Evolutionary conservation across 306 rosid species (phyloP), one percentile per base, ranked within the genome.

Genomic region (Prunus padus): DNA sequence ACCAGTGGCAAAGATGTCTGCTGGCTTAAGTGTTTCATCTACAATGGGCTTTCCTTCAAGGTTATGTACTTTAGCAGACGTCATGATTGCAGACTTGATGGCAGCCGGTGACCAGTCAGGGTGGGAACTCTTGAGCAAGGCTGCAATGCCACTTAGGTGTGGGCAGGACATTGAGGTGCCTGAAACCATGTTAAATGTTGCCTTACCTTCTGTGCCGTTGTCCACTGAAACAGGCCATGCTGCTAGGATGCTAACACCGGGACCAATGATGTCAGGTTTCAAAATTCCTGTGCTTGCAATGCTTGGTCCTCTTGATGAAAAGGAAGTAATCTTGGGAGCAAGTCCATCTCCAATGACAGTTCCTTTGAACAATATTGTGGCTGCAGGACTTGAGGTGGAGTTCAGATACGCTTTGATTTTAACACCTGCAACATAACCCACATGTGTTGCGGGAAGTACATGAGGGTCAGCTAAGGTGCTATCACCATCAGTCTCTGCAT

Each of bases 241-340:
- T 0, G 87, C 91, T 25, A 89, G 64, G 61, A 89, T 89, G 86
- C 60, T 84, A 5, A 85, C 81, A 16, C 94, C 89, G 0, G 88
- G 89, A 5, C 89, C 94, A n/a, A 85, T 64, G 12, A 89, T 89
- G 77, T 87, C 87, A 0, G 91, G 94, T 56, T 89, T 89, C 12
- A 89, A 69, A 56, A 89, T 87, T 6, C 94, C 90, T 0, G 83
- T 73, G 71, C 91, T 85, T 20, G 3, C 80, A 10, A 7, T 28
- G 67, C 83, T 85, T 67, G 94, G 91, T n/a, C 94, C 94, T 72
- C 87, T 85, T 1, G 91, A 89, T 51, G 94, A 89, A 60, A 89
- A 89, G 2, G 26, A 74, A 61, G 72, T 64, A 14, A 87, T 80
- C 0, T 61, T 1, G 0, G 90, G 91, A 44, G 94, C 84, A 19